Percentiles rank a stretch among this genome's conserved stretches.
phyloP scores from a whole-genome alignment of 768 basidiomycete species.

The Suillus ampliporus region DNA sequence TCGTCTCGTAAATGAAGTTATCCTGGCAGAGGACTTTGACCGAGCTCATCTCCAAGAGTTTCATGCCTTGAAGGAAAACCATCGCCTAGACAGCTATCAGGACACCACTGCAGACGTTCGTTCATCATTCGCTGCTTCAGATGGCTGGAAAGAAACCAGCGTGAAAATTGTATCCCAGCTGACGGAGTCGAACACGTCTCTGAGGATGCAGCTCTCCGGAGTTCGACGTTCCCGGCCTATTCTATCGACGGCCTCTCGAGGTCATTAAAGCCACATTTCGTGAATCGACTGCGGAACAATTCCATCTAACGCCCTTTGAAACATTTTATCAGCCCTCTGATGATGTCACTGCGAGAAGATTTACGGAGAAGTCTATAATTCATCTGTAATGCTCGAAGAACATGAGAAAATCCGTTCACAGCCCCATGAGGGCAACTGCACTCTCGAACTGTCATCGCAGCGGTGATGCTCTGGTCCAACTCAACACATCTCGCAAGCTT shows the following conservation, averaged over 20 bases:
- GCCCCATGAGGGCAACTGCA: constrained; percentile 13
- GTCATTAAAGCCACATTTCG: constrained; percentile 32
- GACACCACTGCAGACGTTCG: not conserved
- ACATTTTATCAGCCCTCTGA: not conserved
- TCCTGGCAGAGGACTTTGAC: constrained; percentile 21
- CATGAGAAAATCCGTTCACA: constrained; percentile 18
- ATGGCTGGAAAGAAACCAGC: constrained; percentile 17
- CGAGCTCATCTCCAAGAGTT: constrained; percentile 14
- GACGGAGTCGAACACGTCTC: not conserved
- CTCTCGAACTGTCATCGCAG: constrained; percentile 21
- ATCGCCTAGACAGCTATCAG: not conserved
- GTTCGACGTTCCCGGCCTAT: constrained; percentile 35
- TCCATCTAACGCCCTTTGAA: constrained; percentile 24
- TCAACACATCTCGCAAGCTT: constrained; percentile 29
- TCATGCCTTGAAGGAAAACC: not conserved
- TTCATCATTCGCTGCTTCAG: not conserved
- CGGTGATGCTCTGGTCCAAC: constrained; percentile 33
- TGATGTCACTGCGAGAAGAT: constrained; percentile 21
- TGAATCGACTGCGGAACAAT: constrained; percentile 19
- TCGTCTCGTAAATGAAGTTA: constrained; percentile 25
- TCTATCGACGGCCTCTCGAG: constrained; percentile 28
- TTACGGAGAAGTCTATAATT: constrained; percentile 29
- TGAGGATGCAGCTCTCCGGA: not conserved
- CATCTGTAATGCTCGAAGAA: constrained; percentile 22
- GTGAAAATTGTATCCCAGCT: constrained; percentile 18